A percentile compares a stretch with the other conserved stretches of the same genome.
Evolutionary conservation across 1,284 basidiomycete species (phyloP).

Genomic region (Rhodotorula sp.): DNA sequence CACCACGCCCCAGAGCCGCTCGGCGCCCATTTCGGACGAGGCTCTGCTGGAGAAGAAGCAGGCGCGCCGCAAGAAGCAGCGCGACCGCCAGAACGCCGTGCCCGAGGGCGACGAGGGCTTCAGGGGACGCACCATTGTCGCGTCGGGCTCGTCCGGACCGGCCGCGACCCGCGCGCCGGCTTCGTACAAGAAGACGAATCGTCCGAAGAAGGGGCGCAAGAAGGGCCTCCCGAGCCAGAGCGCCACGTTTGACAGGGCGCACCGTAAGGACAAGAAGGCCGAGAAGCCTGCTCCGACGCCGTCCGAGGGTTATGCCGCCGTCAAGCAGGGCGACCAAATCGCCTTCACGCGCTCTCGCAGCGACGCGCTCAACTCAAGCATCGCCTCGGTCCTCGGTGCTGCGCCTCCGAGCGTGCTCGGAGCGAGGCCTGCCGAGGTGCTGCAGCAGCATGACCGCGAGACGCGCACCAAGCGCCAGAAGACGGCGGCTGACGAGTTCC

Average conservation of each 20-base stretch:
- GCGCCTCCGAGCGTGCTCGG: neutral
- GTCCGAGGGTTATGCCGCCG: neutral
- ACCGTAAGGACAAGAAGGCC: neutral
- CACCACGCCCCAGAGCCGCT: too few species aligned
- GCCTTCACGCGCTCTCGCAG: slow-evolving; percentile 6
- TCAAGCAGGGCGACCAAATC: neutral
- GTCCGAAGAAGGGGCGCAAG: neutral
- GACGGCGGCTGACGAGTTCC: slow-evolving; percentile 7
- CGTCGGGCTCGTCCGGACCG: too few species aligned
- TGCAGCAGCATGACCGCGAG: slow-evolving; percentile 15
- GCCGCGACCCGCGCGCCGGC: too few species aligned
- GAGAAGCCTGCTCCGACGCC: neutral
- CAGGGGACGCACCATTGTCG: too few species aligned
- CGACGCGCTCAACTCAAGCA: neutral
- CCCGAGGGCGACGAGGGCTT: too few species aligned
- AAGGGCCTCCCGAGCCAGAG: neutral
- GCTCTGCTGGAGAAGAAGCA: too few species aligned
- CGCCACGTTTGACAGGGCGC: neutral
- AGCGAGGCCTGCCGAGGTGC: neutral
- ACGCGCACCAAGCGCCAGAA: slow-evolving; percentile 9
- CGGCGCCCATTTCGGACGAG: too few species aligned
- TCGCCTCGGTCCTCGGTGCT: neutral
- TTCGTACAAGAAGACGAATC: too few species aligned
- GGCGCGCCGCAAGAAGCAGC: too few species aligned
- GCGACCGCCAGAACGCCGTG: too few species aligned